Evolutionary conservation across 257 asterid genomes (phyloP), one percentile per base, ranked within the genome.

Genomic region (Nicotiana undulata): DNA sequence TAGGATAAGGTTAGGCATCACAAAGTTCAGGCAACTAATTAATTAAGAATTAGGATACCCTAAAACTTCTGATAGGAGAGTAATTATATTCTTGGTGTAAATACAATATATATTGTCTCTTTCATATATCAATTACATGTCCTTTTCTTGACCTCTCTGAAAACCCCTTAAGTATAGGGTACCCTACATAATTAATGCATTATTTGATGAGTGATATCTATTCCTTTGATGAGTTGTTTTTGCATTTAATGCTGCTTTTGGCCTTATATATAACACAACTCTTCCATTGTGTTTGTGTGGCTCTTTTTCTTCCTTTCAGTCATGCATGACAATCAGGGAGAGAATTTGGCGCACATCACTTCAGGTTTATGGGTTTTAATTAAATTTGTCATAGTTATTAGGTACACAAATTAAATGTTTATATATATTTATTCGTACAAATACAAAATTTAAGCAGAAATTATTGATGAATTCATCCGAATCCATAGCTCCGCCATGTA

Each of bases 191-290:
- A 65, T 3, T 20, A 44, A 81, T 81, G 87, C 78, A 81, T 63
- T 84, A 67, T 59, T 81, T 81, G 87, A 53, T 44, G 77, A 70
- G 37, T 70, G 59, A 44, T 70, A 44, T 70, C 59, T 44, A 70
- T 70, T 44, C 59, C 59, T 26, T 77, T 76, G n/a, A n/a, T 26
- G 68, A 77, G 87, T 82, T 81, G 81, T 59, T 40, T 75, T 65
- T 80, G 76, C 80, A 53, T 81, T 84, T 53, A 84, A 68, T 81
- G 85, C 83, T 67, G 15, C 60, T 31, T 77, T 81, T 81, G 85
- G 85, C 80, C n/a, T 40, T 20, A 59, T 77, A 67, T 20, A 59
- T 77, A 67, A 81, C 63, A 46, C 81, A 51, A 64, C 75, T 40
- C 12, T 55, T 56, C 63, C 28, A 32, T 15, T 63, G 49, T 40